Conservation (phyloP, 163 green algal genomes). For the Scenedesmus sp. region DNA sequence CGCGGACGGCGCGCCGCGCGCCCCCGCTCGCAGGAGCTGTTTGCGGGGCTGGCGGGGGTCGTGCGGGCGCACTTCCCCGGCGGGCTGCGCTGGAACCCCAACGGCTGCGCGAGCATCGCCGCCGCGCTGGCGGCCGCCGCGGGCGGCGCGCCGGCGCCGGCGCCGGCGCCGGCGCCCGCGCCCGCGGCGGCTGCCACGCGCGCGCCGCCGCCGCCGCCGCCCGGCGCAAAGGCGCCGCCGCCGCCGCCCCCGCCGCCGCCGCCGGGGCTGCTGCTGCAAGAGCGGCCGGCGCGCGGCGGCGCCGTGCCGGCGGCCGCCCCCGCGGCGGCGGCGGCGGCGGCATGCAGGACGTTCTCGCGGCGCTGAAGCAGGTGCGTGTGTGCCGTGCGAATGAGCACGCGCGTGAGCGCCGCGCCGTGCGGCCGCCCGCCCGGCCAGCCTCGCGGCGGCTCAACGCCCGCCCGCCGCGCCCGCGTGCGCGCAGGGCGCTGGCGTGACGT, state of each 20-base stretch:
- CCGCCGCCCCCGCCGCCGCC: slow-evolving; percentile 67
- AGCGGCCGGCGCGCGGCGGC: not conserved
- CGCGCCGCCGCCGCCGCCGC: slow-evolving; percentile 26
- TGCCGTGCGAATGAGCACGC: not conserved
- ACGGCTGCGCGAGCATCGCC: not conserved
- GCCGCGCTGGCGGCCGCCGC: not conserved
- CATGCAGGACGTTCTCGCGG: slow-evolving; percentile 34
- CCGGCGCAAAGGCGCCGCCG: slow-evolving; percentile 17
- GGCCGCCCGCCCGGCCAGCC: no score
- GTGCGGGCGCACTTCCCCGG: slow-evolving; percentile 63
- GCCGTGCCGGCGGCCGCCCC: not conserved
- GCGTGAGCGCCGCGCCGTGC: not conserved
- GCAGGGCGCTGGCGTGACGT: slow-evolving; percentile 20
- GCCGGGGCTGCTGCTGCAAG: slow-evolving; percentile 47
- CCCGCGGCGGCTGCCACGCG: not conserved
- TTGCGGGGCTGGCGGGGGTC: slow-evolving; percentile 67
- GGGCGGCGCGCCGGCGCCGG: slow-evolving; percentile 13
- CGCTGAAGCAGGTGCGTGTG: slow-evolving; percentile 11
- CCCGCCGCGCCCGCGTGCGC: no score
- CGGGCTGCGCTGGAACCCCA: slow-evolving; percentile 77
- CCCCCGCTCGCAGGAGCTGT: slow-evolving; percentile 58
- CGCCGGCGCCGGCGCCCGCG: slow-evolving; percentile 17
- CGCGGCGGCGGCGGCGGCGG: slow-evolving; percentile 23
- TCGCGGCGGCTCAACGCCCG: no score
- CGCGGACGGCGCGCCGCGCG: no score